Base-by-base conservation (phyloP, 441 rosid species). In the Omphalea diandra region DNA sequence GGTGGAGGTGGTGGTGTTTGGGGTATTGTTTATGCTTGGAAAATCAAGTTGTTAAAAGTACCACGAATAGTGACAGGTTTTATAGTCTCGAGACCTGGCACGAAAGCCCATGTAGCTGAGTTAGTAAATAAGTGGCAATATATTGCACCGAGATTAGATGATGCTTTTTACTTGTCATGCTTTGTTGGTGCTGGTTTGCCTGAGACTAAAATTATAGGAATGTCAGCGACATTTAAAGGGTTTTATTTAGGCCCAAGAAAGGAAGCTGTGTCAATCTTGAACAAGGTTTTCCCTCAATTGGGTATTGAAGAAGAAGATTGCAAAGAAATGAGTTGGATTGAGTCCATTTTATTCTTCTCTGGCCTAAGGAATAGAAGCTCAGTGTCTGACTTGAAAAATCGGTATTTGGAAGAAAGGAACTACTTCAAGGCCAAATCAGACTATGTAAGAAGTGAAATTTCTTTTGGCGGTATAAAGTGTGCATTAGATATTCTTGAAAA, bases 1-100 rank as follows among this genome's bases (percentile, higher is more conserved):
- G 94, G 96, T 0, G 91, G 91, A 11, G 93, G 96, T 22, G 96
- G 90, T 0, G 90, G 87, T 3, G 81, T 80, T 53, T 90, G 85
- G 55, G 87, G 94, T 0, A 76, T 90, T 65, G 71, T 90, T 24
- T 79, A 85, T 53, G 80, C 88, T 4, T 90, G 91, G 88, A 80
- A 68, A 22, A 80, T 80, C 12, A 72, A 65, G 36, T 18, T 80
- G 18, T 41, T 74, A 38, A 63, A 20, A 68, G 75, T 80, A 15
- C 81, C 83, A 1, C 0, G 54, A 35, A 33, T 22, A 1, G 81
- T 80, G 2, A 74, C 81, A 0, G 71, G 68, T 5, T 80, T 80
- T 61, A 26, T 35, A 29, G 69, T 77, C 20, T 73, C 73, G 0
- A 74, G 70, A 41, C 40, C 70, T 18, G 70, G 80, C 50, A 53